Evolutionary conservation across 176 grass and related monocot species (phyloP).

Genomic region (Bolboschoenus planiculmis): DNA sequence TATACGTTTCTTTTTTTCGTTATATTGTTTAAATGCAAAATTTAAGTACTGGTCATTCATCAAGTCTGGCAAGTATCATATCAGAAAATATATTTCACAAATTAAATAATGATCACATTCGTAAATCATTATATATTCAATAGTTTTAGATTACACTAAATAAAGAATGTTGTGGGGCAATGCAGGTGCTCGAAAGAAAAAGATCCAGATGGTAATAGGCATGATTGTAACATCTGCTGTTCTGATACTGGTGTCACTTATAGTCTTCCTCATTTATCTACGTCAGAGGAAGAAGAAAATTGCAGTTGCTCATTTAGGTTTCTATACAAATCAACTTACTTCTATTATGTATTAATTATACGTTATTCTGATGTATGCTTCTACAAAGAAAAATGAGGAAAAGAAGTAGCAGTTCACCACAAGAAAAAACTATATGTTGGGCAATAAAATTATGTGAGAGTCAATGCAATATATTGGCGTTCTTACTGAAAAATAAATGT

Average conservation of each 20-base stretch:
- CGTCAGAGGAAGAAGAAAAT: background rate
- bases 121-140: background rate
- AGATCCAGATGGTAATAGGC: background rate
- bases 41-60: too few species aligned
- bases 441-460: too few species aligned
- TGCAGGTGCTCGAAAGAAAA: background rate
- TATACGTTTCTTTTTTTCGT: background rate
- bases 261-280: background rate
- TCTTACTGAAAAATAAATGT: too few species aligned
- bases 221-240: background rate
- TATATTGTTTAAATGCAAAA: background rate
- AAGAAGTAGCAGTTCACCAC: background rate
- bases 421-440: too few species aligned
- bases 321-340: background rate
- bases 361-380: background rate
- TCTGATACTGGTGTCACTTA: background rate
- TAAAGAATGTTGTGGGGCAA: background rate
- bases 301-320: background rate
- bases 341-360: background rate
- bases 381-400: background rate
- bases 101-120: background rate
- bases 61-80: too few species aligned
- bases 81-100: too few species aligned
- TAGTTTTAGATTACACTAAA: background rate
- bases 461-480: too few species aligned